These are phyloP conservation scores for Nothopassalora personata DNA, from an alignment of 2,329 filamentous ascomycete species.

Conservation along the genomic window DNA sequence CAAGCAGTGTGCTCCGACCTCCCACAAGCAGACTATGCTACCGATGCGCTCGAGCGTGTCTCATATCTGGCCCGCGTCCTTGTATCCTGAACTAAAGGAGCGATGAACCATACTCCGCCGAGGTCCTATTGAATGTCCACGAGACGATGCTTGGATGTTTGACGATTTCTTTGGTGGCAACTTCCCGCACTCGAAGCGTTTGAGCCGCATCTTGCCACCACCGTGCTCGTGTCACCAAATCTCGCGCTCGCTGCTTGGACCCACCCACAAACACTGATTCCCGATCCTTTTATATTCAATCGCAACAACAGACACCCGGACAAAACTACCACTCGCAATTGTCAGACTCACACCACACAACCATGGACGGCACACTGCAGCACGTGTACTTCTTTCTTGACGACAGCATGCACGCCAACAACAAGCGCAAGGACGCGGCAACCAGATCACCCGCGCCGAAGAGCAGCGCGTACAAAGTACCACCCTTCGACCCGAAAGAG, in stretches of 20 bases:
- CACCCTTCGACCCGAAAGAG: not conserved
- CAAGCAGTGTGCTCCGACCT: not conserved
- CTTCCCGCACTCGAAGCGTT: not conserved
- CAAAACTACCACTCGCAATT: not conserved
- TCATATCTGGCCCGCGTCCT: too few relatives aligned
- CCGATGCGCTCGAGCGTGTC: too few relatives aligned
- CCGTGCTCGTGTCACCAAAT: not conserved
- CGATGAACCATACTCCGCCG: too few relatives aligned
- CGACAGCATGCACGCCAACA: not conserved
- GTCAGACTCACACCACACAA: not conserved
- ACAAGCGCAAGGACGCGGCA: not conserved
- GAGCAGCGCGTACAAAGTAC: not conserved
- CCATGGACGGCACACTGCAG: not conserved
- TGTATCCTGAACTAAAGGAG: too few relatives aligned
- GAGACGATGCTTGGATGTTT: not conserved
- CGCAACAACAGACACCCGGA: not conserved
- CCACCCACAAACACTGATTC: not conserved
- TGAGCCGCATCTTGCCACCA: not conserved
- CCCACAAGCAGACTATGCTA: not conserved
- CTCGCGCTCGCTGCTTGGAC: not conserved
- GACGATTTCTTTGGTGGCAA: not conserved
- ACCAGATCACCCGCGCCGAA: not conserved
- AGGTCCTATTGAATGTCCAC: too few relatives aligned
- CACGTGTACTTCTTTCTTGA: conserved; percentile 23
- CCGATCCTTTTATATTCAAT: not conserved